Evolutionary conservation across 2,329 filamentous ascomycete species (phyloP).

Genomic region (Apiospora rasikravindrae): DNA sequence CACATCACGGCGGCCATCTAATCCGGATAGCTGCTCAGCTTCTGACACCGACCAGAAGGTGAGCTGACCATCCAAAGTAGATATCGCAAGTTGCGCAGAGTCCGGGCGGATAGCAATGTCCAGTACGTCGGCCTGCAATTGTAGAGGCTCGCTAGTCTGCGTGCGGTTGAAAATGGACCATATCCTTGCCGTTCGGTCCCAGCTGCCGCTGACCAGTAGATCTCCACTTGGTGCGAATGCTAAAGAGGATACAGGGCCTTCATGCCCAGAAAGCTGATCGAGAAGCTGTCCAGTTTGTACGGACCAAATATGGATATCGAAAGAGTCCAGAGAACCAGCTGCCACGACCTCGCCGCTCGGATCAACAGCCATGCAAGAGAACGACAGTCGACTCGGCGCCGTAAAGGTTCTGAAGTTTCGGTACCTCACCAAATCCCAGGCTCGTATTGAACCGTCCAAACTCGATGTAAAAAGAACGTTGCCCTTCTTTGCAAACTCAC

Average conservation of each 20-base stretch:
- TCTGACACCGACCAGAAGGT: conserved; percentile 95
- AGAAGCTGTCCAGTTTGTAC: conserved; percentile 96
- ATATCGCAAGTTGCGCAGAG: conserved; percentile 87
- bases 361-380: conserved; percentile 94
- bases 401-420: conserved; percentile 98
- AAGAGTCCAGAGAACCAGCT: conserved; percentile 92
- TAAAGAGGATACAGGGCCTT: conserved; percentile 88
- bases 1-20: conserved; percentile 90
- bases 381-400: conserved; percentile 86
- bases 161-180: conserved; percentile 96
- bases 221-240: conserved; percentile 88
- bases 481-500: conserved; percentile 92
- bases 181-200: conserved; percentile 93
- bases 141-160: conserved; percentile 92
- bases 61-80: conserved; percentile 90
- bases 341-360: conserved; percentile 96
- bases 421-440: conserved; percentile 95
- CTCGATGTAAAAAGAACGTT: conserved; percentile 96
- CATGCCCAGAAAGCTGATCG: conserved; percentile 88
- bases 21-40: conserved; percentile 80
- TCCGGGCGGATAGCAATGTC: conserved; percentile 88
- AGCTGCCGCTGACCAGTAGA: conserved; percentile 87
- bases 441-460: conserved; percentile 89
- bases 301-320: conserved; percentile 98
- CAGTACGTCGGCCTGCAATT: conserved; percentile 89